Percentiles rank a stretch among this genome's conserved stretches.
These are phyloP conservation scores for Trametes polyzona DNA, from an alignment of 1,284 basidiomycete species.

Conservation along the genomic window DNA sequence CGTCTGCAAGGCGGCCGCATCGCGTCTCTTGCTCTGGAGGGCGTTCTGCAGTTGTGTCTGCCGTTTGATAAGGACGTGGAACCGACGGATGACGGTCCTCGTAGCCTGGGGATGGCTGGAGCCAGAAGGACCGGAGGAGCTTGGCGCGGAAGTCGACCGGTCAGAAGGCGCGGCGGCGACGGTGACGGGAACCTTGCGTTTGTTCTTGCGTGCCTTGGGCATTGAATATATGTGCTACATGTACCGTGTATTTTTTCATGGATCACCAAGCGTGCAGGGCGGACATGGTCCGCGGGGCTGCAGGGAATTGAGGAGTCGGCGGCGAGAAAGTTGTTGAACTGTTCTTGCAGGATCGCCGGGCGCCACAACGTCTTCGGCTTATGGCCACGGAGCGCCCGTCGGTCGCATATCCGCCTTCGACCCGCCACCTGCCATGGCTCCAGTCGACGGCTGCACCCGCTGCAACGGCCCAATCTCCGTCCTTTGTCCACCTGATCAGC, in stretches of 20 bases:
- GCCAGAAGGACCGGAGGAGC: no score
- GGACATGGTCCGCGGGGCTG: background rate
- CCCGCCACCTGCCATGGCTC: background rate
- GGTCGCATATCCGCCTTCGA: background rate
- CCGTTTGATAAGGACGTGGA: conserved; percentile 70
- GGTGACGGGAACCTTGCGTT: conserved; percentile 37
- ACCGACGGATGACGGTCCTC: conserved; percentile 67
- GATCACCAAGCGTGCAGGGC: background rate
- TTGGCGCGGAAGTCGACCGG: conserved; percentile 5
- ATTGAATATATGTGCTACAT: conserved; percentile 17
- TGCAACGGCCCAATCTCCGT: background rate
- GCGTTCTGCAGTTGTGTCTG: conserved; percentile 50
- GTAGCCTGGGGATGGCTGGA: conserved; percentile 56
- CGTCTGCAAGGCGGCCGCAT: conserved; percentile 26
- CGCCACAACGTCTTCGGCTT: background rate
- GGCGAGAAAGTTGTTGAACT: background rate
- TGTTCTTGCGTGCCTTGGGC: conserved; percentile 32
- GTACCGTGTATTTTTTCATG: background rate
- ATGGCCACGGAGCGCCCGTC: background rate
- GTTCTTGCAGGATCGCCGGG: no score
- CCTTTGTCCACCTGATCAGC: no score
- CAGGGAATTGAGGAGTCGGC: background rate
- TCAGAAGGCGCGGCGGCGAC: conserved; percentile 6
- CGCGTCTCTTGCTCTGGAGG: conserved; percentile 11
- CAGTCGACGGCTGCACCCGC: background rate